These are phyloP conservation scores for Herpetospermum pedunculosum DNA, from an alignment of 306 rosid genomes.

Conservation along the genomic window DNA sequence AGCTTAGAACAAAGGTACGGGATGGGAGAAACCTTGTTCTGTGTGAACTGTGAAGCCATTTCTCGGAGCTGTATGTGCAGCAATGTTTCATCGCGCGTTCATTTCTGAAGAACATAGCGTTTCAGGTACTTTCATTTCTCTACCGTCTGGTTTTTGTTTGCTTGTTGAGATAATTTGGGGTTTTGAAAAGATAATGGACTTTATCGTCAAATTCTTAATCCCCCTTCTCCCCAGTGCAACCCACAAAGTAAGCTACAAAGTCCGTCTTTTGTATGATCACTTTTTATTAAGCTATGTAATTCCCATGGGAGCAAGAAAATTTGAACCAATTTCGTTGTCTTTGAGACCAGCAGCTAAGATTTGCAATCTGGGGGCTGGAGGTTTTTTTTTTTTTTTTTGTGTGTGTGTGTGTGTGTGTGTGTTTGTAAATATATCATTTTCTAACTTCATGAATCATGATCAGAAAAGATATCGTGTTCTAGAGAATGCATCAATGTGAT, in stretches of 20 bases:
- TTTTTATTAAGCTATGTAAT: not conserved
- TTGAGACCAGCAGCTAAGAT: not conserved
- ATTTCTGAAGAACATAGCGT: constrained; percentile 1
- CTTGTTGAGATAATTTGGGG: not conserved
- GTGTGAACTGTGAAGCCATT: not conserved
- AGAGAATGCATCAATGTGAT: not conserved
- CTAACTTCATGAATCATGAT: not conserved
- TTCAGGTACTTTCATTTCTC: not conserved
- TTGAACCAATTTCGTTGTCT: not conserved
- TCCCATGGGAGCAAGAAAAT: not conserved
- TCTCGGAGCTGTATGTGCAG: not conserved
- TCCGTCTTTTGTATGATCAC: not conserved
- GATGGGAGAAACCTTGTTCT: not conserved
- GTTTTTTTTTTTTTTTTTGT: no score
- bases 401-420: no score
- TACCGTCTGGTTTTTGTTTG: not conserved
- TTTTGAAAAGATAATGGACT: not conserved
- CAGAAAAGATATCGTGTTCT: not conserved
- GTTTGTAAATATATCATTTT: not conserved
- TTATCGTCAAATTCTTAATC: not conserved
- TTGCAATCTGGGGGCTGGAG: not conserved
- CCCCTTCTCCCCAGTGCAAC: not conserved
- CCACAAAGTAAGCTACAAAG: not conserved
- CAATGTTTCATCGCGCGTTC: not conserved
- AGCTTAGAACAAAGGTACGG: not conserved